These are phyloP conservation scores for Spathaspora gorwiae DNA, from an alignment of 805 yeast genomes.

Conservation along the genomic window DNA sequence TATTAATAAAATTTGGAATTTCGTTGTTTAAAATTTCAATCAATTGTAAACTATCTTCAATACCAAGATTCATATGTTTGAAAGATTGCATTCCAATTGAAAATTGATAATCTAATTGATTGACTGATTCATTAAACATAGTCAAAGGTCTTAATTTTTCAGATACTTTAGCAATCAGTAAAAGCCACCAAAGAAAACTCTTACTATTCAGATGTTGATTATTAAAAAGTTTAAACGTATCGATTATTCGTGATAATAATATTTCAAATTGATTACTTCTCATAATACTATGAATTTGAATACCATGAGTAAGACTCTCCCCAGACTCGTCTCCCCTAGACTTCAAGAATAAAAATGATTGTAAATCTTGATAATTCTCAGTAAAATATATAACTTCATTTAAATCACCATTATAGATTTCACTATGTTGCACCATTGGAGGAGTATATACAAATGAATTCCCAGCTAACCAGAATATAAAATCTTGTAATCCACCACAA, in stretches of 20 bases:
- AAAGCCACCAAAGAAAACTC: constrained; percentile 4
- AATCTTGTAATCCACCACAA: constrained; percentile 12
- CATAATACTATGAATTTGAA: background rate
- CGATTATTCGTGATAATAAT: background rate
- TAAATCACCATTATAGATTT: background rate
- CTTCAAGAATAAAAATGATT: constrained; percentile 2
- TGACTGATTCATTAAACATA: constrained; percentile 5
- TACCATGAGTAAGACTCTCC: background rate
- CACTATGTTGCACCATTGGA: background rate
- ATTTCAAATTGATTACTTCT: background rate
- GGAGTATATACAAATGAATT: background rate
- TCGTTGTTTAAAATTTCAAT: constrained; percentile 4
- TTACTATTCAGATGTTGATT: background rate
- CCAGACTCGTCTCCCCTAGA: background rate
- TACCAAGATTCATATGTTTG: background rate
- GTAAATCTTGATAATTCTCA: constrained; percentile 1
- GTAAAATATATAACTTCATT: constrained; percentile 2
- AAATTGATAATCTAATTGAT: constrained; percentile 14
- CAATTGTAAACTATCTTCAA: constrained; percentile 3
- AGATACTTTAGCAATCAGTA: background rate
- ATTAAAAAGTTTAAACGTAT: constrained; percentile 1
- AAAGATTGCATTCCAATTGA: constrained; percentile 7
- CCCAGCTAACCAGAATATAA: constrained; percentile 45
- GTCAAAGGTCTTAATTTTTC: background rate
- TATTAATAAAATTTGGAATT: background rate